These are phyloP conservation scores for Tetramitus jugosus DNA, from an alignment of 208 protist species.

Conservation along the genomic window DNA sequence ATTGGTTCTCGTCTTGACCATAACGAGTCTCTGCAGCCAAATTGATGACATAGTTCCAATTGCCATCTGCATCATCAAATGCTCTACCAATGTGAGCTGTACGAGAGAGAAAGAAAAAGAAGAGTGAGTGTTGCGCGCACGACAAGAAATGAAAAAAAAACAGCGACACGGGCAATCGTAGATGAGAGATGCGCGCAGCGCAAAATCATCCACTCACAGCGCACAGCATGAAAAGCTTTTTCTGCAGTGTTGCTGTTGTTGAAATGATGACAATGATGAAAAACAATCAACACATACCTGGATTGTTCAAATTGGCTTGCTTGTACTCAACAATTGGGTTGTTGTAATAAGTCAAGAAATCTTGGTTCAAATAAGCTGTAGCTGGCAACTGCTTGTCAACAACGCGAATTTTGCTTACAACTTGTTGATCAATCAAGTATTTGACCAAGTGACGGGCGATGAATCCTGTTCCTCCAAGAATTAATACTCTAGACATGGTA, in stretches of 20 bases:
- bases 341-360: slow-evolving; percentile 46
- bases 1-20: slow-evolving; percentile 50
- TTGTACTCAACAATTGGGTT: slow-evolving; percentile 56
- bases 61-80: slow-evolving; percentile 46
- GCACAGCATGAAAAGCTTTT: too few relatives aligned
- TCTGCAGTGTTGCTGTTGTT: too few relatives aligned
- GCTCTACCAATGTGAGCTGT: slow-evolving; percentile 48
- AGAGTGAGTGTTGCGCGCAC: neutral
- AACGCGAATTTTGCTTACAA: slow-evolving; percentile 40
- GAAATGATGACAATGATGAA: too few relatives aligned
- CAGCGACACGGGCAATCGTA: too few relatives aligned
- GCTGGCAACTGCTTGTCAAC: slow-evolving; percentile 47
- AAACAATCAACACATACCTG: too few relatives aligned
- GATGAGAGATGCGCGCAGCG: too few relatives aligned
- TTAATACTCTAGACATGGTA: slow-evolving; percentile 42
- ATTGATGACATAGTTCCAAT: slow-evolving; percentile 70
- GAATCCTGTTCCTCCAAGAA: slow-evolving; percentile 70
- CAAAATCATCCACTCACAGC: too few relatives aligned
- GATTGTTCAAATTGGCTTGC: slow-evolving; percentile 47
- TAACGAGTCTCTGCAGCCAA: slow-evolving; percentile 72
- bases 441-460: slow-evolving; percentile 72
- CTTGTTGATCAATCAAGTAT: slow-evolving; percentile 47
- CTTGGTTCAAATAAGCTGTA: slow-evolving; percentile 41
- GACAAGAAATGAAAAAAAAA: too few relatives aligned
- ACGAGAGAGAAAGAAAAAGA: neutral